Conservation (phyloP, 2,329 filamentous ascomycete species). For the Ascochyta clinopodiicola region DNA sequence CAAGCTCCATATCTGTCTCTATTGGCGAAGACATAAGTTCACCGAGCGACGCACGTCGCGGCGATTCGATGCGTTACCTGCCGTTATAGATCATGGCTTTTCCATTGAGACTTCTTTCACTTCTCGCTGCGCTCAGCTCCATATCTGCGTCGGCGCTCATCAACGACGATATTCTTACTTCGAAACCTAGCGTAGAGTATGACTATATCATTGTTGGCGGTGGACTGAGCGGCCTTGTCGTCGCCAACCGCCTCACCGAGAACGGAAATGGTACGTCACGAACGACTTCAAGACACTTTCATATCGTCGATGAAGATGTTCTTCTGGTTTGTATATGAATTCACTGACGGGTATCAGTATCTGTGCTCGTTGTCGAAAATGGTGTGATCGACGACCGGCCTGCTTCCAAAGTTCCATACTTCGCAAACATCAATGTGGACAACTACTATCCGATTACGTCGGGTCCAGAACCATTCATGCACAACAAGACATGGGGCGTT, state of each 20-base stretch:
- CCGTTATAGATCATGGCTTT: too few species aligned
- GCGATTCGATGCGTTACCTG: too few species aligned
- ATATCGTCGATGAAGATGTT: too few species aligned
- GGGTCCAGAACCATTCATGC: constrained; percentile 26
- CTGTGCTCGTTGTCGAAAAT: constrained; percentile 28
- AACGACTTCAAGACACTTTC: too few species aligned
- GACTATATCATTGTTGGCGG: constrained; percentile 34
- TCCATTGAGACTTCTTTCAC: too few species aligned
- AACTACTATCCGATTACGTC: constrained; percentile 22
- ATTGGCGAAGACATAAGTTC: too few species aligned
- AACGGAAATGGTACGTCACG: constrained; percentile 5
- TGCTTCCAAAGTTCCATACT: constrained; percentile 14
- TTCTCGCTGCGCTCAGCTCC: too few species aligned
- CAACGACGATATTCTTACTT: too few species aligned
- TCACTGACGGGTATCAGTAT: neutral
- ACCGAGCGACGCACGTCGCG: too few species aligned
- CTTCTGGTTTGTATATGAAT: too few species aligned
- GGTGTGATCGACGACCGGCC: constrained; percentile 19
- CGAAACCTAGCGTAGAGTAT: constrained; percentile 6
- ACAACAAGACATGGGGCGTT: constrained; percentile 29
- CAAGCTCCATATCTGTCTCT: too few species aligned
- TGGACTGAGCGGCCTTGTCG: constrained; percentile 25
- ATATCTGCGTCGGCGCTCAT: too few species aligned
- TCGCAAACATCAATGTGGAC: constrained; percentile 18
- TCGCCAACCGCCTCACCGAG: constrained; percentile 28